Evolutionary conservation across 768 basidiomycete genomes (phyloP), one percentile per base, ranked within the genome.

Genomic region (Lactarius quietus): DNA sequence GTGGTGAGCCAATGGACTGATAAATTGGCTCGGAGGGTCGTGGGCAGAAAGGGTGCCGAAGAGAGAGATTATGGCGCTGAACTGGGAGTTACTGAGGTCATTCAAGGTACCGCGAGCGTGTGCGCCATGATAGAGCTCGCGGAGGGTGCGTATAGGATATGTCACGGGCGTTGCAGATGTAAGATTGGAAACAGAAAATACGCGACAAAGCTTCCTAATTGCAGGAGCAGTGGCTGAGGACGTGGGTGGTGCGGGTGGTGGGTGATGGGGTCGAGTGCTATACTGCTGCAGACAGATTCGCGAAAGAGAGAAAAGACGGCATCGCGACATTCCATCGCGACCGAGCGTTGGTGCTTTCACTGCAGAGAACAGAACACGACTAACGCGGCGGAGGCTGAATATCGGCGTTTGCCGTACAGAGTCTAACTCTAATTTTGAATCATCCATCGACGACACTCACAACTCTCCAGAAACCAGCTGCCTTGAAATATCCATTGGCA

Each of bases 401-500:
- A 28, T 1, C 26, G 57, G 51, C 6, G 39, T 36, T 38, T 23
- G 8, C 64, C 64, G 59, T 41, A 4, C 15, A 23, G 33, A 69
- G 68, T 17, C 61, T 69, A 69, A 69, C 69, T 69, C 17, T 69
- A 60, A 53, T 26, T n/a, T 7, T 12, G n/a, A 14, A 57, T 57
- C 59, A 39, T 45, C 54, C n/a, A 23, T 48, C 36, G 51, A 48
- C 26, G 64, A n/a, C 35, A 39, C 43, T 59, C 53, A 61, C 63
- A 65, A 54, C 53, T 59, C 38, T 62, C 53, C 38, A 41, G 62
- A 69, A 70, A 74, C 73, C 76, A 76, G 77, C 76, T 81, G 90
- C 90, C 92, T 93, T 93, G 87, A 93, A 93, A 93, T 83, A 93
- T 92, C 92, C 92, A 80, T 92, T 93, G 91, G 81, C 90, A 91